Percentiles rank a stretch among this genome's conserved stretches.
These are phyloP conservation scores for Avicennia marina DNA, from an alignment of 257 asterid genomes.

Conservation along the genomic window DNA sequence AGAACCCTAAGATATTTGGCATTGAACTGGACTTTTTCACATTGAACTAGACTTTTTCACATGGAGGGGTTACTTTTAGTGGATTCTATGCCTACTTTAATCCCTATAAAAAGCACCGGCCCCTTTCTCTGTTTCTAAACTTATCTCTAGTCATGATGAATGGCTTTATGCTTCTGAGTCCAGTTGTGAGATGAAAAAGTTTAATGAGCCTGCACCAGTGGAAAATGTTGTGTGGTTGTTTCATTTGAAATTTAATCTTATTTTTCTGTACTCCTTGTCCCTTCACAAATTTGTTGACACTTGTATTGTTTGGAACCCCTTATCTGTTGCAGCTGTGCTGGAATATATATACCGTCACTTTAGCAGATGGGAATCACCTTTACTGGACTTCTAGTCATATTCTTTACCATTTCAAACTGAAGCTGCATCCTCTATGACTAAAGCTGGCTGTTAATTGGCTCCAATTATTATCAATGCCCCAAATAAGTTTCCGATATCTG, in stretches of 20 bases:
- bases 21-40: not conserved
- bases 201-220: too few relatives aligned
- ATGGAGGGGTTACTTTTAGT: too few relatives aligned
- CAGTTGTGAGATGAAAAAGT: not conserved
- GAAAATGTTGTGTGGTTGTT: not conserved
- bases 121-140: not conserved
- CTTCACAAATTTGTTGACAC: not conserved
- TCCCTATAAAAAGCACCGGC: not conserved
- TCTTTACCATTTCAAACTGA: constrained; percentile 1
- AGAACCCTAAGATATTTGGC: not conserved
- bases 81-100: not conserved
- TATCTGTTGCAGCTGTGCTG: constrained; percentile 9
- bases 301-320: not conserved
- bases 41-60: too few relatives aligned
- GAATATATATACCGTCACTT: not conserved
- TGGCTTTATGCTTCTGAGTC: not conserved
- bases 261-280: not conserved
- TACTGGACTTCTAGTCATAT: not conserved
- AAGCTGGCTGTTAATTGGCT: constrained; percentile 14
- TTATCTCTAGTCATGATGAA: not conserved
- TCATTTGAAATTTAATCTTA: not conserved
- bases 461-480: constrained; percentile 28
- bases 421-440: constrained; percentile 5
- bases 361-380: not conserved
- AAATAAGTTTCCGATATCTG: constrained; percentile 41